Evolutionary conservation across 148 eudicot genomes (phyloP), one percentile per base, ranked within the genome.

Genomic region (Cornus suecica): DNA sequence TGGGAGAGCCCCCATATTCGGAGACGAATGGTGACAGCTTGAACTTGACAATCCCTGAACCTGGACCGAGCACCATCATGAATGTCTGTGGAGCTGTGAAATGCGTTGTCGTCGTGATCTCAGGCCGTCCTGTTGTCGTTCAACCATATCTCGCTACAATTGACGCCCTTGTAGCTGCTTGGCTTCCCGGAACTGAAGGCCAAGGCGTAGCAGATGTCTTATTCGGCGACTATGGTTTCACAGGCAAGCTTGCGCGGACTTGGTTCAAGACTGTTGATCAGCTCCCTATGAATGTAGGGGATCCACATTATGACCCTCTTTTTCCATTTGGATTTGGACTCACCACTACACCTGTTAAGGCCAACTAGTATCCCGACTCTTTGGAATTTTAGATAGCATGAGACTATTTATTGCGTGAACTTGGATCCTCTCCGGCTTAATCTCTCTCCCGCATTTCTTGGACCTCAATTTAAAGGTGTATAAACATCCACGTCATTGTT

Each of bases 261-360:
- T 88, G 91, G 91, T 85, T 88, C 71, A 88, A 80, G 76, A 83
- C 69, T 11, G 88, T 84, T 70, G 77, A 81, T 73, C 87, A 85
- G 56, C 74, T 88, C 10, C 91, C 91, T 5, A 88, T 88, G 88
- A 88, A 88, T 52, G 84, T 83, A 11, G 91, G 88, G 45, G 91
- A 88, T 66, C 72, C 63, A 29, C 81, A 83, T 66, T 88, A 88
- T 54, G 91, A 88, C 69, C 91, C 91, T 9, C 86, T 88, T 69
- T 88, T 83, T 58, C 88, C 87, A 10, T 85, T 83, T 31, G 91
- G 91, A 30, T 88, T 85, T n/a, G 91, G 91, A 52, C 84, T 88
- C 37, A 83, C 83, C 8, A 81, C 83, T 9, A 16, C 73, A 74
- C 69, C 83, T 25, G 5, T 56, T 18, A 71, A 70, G 65, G 25